Base-by-base conservation (phyloP, 1,284 basidiomycete genomes). In the Gymnopus androsaceus region DNA sequence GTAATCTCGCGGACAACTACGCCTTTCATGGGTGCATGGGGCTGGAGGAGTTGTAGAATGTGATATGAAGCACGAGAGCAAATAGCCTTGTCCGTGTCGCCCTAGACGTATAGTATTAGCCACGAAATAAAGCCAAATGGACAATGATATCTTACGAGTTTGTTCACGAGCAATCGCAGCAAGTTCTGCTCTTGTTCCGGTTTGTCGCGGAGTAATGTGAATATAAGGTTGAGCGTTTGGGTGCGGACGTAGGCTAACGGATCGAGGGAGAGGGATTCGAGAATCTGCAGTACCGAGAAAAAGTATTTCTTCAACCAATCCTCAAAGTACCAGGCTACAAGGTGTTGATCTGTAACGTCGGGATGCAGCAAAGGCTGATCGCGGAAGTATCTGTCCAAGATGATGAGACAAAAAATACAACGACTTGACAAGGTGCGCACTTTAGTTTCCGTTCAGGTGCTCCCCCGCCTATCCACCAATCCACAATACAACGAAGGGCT, bases 181-280 rank as follows among this genome's bases (percentile, higher is more conserved):
- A 99, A 75, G 73, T 98, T 99, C 66, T 98, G 94, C 69, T 99
- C 97, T 72, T 99, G 97, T 69, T 99, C 97, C 0, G 95, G 90
- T 65, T 95, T 95, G 60, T 90, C 91, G 23, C 86, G 83, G 7
- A 99, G 83, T 1, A 99, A 82, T 37, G 85, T 87, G 71, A 81
- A 88, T 51, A 93, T 86, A 60, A 94, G 79, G 23, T 79, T 75
- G 42, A 94, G 78, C 4, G 89, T 80, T 72, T 94, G 92, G 1
- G 83, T 92, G 49, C 95, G 87, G 53, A 97, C 88, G 65, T 97
- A 98, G 2, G 87, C 79, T 1, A 99, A 81, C 0, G 93, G 86
- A 69, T 98, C 96, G 58, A 94, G 82, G 2, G 93, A 90, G 56
- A 96, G 81, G 1, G 81, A 82, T 83, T 99, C 96, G 37, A 99